Evolutionary conservation across 495 filamentous ascomycete species (phyloP).

Genomic region (Lophium mytilinum): DNA sequence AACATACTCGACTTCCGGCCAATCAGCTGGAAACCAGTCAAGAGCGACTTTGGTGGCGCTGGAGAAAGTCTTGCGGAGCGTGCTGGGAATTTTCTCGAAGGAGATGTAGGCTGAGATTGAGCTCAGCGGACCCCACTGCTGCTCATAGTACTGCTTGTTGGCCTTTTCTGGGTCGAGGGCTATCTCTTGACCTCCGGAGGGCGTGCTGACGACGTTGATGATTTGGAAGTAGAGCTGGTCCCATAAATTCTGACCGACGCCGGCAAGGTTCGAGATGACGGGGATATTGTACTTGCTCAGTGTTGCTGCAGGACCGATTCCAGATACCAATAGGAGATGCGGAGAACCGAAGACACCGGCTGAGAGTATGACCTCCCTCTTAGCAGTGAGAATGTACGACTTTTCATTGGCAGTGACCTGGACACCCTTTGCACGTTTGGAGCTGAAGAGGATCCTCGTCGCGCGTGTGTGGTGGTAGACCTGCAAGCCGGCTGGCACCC

Average conservation of each 20-base stretch:
- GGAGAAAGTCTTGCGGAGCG: slow-evolving; percentile 5
- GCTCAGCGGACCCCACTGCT: slow-evolving; percentile 2
- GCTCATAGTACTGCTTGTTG: not conserved
- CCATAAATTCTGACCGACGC: slow-evolving; percentile 40
- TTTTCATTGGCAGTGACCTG: slow-evolving; percentile 33
- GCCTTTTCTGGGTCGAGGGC: not conserved
- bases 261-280: slow-evolving; percentile 47
- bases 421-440: slow-evolving; percentile 43
- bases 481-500: not conserved
- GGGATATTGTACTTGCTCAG: slow-evolving; percentile 42
- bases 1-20: slow-evolving; percentile 53
- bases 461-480: slow-evolving; percentile 38
- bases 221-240: slow-evolving; percentile 23
- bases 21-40: slow-evolving; percentile 41
- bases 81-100: slow-evolving; percentile 22
- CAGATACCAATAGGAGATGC: slow-evolving; percentile 25
- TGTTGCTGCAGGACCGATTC: slow-evolving; percentile 44
- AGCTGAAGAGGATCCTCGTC: slow-evolving; percentile 38
- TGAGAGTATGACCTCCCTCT: slow-evolving; percentile 50
- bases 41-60: slow-evolving; percentile 29
- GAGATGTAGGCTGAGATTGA: slow-evolving; percentile 3
- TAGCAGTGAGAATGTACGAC: slow-evolving; percentile 38
- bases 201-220: slow-evolving; percentile 10
- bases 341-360: slow-evolving; percentile 39
- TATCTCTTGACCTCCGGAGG: not conserved